Percentiles rank a stretch among this genome's conserved stretches.
Evolutionary conservation across 2,329 filamentous ascomycete species (phyloP).

Genomic region (Chrysoporthe puriensis): DNA sequence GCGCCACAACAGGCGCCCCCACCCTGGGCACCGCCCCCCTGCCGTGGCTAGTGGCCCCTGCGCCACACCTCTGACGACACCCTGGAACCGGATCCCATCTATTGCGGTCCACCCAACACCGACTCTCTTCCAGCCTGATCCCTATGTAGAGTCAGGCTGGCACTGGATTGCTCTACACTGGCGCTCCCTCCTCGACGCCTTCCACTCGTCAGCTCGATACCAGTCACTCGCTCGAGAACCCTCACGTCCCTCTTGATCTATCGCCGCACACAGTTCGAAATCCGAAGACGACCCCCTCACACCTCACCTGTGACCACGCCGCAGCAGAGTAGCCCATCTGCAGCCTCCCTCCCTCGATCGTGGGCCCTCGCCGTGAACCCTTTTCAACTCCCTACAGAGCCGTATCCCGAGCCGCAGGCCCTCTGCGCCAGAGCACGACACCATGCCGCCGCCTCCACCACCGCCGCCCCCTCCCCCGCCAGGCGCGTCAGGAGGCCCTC

Average conservation of each 20-base stretch:
- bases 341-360: not conserved
- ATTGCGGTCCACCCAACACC: not conserved
- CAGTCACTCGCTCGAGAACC: conserved; percentile 1
- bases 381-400: not conserved
- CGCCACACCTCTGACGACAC: conserved; percentile 10
- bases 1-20: not conserved
- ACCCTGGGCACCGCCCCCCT: not conserved
- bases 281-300: not conserved
- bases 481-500: conserved; percentile 58
- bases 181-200: not conserved
- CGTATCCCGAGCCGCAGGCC: not conserved
- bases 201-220: not conserved
- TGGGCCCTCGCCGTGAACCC: not conserved
- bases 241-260: not conserved
- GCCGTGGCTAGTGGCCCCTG: not conserved
- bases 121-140: conserved; percentile 2
- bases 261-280: not conserved
- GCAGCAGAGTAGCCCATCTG: not conserved
- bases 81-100: not conserved
- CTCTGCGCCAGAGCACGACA: not conserved
- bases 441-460: conserved; percentile 63
- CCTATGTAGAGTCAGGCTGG: conserved; percentile 1
- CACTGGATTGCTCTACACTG: not conserved
- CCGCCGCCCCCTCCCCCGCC: conserved; percentile 68
- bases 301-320: too few relatives aligned